Evolutionary conservation across 495 filamentous ascomycete species (phyloP).

Genomic region (Tuber borchii): DNA sequence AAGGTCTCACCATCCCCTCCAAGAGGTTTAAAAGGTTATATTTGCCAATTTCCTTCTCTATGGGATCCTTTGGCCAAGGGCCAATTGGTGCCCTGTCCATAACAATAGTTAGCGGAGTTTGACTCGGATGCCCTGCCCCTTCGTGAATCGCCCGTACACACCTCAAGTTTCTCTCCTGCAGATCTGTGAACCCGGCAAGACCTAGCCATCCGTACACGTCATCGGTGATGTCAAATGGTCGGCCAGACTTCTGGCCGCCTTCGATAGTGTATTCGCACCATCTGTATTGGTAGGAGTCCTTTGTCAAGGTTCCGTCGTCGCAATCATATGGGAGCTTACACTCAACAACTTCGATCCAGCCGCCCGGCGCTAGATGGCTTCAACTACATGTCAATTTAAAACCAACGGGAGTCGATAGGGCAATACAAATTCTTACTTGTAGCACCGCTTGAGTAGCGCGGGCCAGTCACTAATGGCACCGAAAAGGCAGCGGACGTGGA

Average conservation of each 20-base stretch:
- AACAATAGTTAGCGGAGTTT: background rate
- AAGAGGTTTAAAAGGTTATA: slow-evolving; percentile 34
- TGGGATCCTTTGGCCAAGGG: slow-evolving; percentile 22
- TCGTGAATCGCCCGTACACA: slow-evolving; percentile 2
- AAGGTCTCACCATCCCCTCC: slow-evolving; percentile 27
- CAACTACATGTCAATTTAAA: slow-evolving; percentile 7
- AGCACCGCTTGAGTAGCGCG: slow-evolving; percentile 45
- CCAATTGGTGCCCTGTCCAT: slow-evolving; percentile 19
- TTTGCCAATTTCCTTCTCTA: slow-evolving; percentile 24
- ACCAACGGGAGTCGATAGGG: background rate
- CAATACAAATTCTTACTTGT: slow-evolving; percentile 22
- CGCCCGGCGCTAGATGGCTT: slow-evolving; percentile 28
- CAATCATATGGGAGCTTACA: slow-evolving; percentile 26
- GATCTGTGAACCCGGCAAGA: slow-evolving; percentile 12
- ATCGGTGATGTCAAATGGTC: slow-evolving; percentile 16
- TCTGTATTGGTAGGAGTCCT: slow-evolving; percentile 13
- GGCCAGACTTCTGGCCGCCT: slow-evolving; percentile 11
- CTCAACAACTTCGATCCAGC: slow-evolving; percentile 33
- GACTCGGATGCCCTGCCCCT: background rate
- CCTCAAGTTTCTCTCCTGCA: slow-evolving; percentile 12
- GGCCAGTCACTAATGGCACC: slow-evolving; percentile 52
- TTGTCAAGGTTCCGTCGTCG: slow-evolving; percentile 23
- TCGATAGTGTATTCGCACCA: slow-evolving; percentile 23
- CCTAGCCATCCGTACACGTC: slow-evolving; percentile 20
- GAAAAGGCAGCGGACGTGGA: slow-evolving; percentile 52